Conservation (phyloP, 192 early-diverging fungal genomes). For the Allomyces macrogynus region DNA sequence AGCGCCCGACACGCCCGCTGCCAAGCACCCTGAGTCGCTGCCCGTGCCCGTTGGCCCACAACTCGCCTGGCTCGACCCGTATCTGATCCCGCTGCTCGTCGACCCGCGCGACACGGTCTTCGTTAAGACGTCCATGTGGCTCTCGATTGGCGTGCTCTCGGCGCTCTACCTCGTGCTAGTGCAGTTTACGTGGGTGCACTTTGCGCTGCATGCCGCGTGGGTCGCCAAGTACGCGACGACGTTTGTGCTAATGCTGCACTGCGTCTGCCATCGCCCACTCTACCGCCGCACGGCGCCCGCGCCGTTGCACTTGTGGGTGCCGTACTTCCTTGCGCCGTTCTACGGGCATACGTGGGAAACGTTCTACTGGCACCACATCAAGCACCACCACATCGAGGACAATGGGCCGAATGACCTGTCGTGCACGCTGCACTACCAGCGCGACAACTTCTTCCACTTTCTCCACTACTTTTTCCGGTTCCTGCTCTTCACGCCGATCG, state of each 20-base stretch:
- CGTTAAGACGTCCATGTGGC: constrained; percentile 1
- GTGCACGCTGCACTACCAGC: constrained; percentile 16
- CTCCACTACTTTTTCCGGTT: constrained; percentile 18
- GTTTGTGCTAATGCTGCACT: constrained; percentile 17
- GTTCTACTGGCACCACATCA: constrained; percentile 21
- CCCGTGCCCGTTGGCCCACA: neutral
- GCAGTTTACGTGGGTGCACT: constrained; percentile 10
- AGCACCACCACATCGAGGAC: constrained; percentile 24
- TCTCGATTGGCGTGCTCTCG: constrained; percentile 9
- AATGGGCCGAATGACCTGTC: constrained; percentile 14
- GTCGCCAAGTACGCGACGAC: constrained; percentile 5
- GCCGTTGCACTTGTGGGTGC: constrained; percentile 7
- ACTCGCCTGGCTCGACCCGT: neutral
- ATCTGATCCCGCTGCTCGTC: neutral
- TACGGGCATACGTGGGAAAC: constrained; percentile 10
- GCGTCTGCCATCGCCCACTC: constrained; percentile 6
- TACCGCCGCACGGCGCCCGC: constrained; percentile 1
- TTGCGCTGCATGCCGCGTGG: constrained; percentile 9
- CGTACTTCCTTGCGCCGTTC: constrained; percentile 5
- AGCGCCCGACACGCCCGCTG: too few species aligned
- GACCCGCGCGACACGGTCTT: constrained; percentile 9
- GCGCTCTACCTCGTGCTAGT: constrained; percentile 12
- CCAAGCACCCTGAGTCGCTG: neutral
- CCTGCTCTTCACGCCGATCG: constrained; percentile 10
- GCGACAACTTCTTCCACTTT: constrained; percentile 16